Percentiles rank a stretch among this genome's conserved stretches.
phyloP scores from a whole-genome alignment of 2,329 filamentous ascomycete species.

The Ceratocystis huliohia region DNA sequence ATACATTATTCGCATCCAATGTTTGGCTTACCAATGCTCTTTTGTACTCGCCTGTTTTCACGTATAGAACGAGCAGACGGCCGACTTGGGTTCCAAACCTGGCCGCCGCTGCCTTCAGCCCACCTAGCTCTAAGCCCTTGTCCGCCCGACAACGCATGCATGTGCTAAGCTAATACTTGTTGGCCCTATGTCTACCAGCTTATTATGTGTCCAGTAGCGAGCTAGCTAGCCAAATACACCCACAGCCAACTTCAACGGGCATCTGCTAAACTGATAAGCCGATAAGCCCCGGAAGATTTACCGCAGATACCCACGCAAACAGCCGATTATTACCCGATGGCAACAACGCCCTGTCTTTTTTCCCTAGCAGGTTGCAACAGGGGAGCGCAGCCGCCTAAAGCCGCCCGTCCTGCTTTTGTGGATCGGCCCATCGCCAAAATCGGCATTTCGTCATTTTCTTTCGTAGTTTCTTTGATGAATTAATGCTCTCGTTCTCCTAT shows the following conservation, averaged over 20 bases:
- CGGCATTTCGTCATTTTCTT: slow-evolving; percentile 4
- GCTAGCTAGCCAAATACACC: no score
- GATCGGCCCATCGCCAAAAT: neutral
- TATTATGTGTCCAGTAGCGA: no score
- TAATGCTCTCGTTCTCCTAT: neutral
- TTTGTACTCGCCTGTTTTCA: no score
- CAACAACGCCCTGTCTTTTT: no score
- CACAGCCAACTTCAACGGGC: no score
- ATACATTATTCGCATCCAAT: neutral
- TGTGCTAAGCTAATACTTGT: neutral
- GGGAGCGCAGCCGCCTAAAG: slow-evolving; percentile 4
- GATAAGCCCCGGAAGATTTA: neutral
- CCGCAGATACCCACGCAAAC: no score
- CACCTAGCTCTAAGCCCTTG: neutral
- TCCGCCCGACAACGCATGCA: neutral
- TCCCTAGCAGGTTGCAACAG: neutral
- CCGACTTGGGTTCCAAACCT: neutral
- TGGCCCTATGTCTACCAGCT: no score
- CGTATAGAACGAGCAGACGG: no score
- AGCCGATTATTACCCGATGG: neutral
- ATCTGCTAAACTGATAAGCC: neutral
- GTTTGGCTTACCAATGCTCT: neutral
- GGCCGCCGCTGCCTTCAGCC: neutral
- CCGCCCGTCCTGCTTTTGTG: neutral
- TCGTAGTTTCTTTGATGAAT: neutral